Conservation (phyloP, 805 yeast species). For the Nadsonia fulvescens region DNA sequence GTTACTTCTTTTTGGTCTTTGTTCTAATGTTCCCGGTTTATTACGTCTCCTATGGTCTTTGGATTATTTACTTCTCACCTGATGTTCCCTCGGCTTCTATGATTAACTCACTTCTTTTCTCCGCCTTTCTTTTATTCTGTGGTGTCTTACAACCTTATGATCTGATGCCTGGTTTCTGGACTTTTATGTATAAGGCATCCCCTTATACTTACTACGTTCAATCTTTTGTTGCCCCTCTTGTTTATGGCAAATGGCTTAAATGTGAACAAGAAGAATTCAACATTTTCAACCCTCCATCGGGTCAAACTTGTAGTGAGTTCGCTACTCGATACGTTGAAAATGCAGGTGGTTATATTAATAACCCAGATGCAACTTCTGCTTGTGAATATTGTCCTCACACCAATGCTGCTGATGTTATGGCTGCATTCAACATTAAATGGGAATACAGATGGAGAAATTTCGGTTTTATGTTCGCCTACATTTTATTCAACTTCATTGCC, state of each 20-base stretch:
- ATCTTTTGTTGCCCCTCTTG: conserved; percentile 29
- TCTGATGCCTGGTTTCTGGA: conserved; percentile 69
- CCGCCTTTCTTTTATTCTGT: conserved; percentile 45
- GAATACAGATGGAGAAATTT: conserved; percentile 44
- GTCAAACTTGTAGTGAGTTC: conserved; percentile 47
- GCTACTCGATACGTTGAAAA: conserved; percentile 24
- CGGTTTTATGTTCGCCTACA: conserved; percentile 42
- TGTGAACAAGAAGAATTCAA: conserved; percentile 34
- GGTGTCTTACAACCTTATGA: conserved; percentile 45
- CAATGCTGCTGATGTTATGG: conserved; percentile 26
- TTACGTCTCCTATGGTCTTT: conserved; percentile 34
- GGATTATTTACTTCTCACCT: conserved; percentile 39
- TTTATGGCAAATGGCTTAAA: conserved; percentile 32
- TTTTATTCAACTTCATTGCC: conserved; percentile 31
- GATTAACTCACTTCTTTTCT: conserved; percentile 34
- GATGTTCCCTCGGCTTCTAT: conserved; percentile 52
- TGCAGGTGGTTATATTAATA: conserved; percentile 37
- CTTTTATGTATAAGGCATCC: conserved; percentile 59
- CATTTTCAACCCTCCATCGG: conserved; percentile 34
- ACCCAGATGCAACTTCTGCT: conserved; percentile 28
- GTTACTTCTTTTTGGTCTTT: conserved; percentile 31
- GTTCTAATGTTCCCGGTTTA: conserved; percentile 32
- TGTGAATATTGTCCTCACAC: conserved; percentile 26
- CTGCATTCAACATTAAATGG: conserved; percentile 26
- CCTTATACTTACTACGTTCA: conserved; percentile 56